A percentile compares a stretch with the other conserved stretches of the same genome.
Evolutionary conservation across 225 moss, liverwort and hornwort genomes (phyloP).

Genomic region (Anthoceros angustus): DNA sequence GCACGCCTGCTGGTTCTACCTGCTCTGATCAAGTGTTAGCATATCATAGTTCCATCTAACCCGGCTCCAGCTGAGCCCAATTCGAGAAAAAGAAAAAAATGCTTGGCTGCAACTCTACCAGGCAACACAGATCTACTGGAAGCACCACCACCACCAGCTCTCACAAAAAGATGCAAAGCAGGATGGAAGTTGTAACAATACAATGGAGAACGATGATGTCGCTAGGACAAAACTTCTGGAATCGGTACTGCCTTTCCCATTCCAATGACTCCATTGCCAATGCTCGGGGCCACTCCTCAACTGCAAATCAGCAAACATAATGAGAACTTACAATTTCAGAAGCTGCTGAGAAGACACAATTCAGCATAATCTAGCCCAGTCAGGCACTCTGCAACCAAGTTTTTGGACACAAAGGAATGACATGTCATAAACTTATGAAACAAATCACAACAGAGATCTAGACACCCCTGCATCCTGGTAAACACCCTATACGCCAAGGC

Average conservation of each 20-base stretch:
- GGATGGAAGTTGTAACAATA: constrained; percentile 6
- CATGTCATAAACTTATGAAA: not conserved
- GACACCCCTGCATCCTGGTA: too few relatives aligned
- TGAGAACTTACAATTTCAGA: not conserved
- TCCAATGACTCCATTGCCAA: constrained; percentile 33
- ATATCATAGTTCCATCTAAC: not conserved
- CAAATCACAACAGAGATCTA: not conserved
- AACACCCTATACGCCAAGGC: too few relatives aligned
- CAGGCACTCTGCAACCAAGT: constrained; percentile 4
- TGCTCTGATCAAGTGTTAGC: constrained; percentile 9
- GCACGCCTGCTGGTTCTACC: constrained; percentile 51
- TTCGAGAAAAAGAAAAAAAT: not conserved
- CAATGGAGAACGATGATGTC: constrained; percentile 43
- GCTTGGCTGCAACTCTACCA: not conserved
- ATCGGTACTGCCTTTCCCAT: constrained; percentile 52
- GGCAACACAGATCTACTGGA: not conserved
- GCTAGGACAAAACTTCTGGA: constrained; percentile 35
- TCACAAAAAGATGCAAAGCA: not conserved
- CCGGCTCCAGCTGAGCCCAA: not conserved
- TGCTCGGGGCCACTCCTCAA: constrained; percentile 57
- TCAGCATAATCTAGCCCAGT: too few relatives aligned
- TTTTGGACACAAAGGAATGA: not conserved
- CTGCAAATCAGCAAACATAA: constrained; percentile 17
- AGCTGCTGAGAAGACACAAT: not conserved
- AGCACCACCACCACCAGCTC: not conserved